Percentiles rank a stretch among this genome's conserved stretches.
phyloP scores from a whole-genome alignment of 768 basidiomycete species.

The Cystobasidiopsis lactophilus region DNA sequence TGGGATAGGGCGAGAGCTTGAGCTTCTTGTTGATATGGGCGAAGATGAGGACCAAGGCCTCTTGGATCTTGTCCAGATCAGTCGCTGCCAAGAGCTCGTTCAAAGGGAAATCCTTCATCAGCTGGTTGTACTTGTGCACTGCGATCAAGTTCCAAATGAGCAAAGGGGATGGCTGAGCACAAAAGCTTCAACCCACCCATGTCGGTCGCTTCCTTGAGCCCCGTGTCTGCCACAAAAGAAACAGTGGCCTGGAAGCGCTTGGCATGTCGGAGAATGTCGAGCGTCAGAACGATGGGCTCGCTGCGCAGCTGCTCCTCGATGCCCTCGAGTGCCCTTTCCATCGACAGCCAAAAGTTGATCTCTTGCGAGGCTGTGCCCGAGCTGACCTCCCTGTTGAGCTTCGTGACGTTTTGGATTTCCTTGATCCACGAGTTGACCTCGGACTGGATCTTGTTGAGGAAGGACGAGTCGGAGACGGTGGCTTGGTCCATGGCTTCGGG shows the following conservation, averaged over 20 bases:
- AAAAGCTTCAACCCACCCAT: slow-evolving; percentile 19
- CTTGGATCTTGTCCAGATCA: slow-evolving; percentile 84
- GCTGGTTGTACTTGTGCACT: slow-evolving; percentile 94
- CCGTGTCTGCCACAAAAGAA: slow-evolving; percentile 93
- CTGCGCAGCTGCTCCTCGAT: slow-evolving; percentile 79
- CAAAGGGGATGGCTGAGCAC: no score
- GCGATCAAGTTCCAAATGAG: no score
- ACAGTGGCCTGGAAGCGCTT: slow-evolving; percentile 94
- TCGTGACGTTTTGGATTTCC: slow-evolving; percentile 87
- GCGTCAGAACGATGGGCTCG: slow-evolving; percentile 45
- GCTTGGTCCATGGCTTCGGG: slow-evolving; percentile 55
- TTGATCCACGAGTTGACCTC: slow-evolving; percentile 98
- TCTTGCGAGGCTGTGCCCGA: slow-evolving; percentile 95
- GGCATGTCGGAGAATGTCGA: slow-evolving; percentile 75
- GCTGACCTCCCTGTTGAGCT: slow-evolving; percentile 75
- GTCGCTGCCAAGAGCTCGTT: slow-evolving; percentile 92
- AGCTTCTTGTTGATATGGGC: slow-evolving; percentile 87
- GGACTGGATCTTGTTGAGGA: slow-evolving; percentile 76
- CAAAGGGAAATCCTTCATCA: slow-evolving; percentile 97
- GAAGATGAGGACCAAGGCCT: slow-evolving; percentile 67
- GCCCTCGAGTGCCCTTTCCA: slow-evolving; percentile 77
- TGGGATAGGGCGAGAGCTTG: slow-evolving; percentile 86
- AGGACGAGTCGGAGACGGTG: slow-evolving; percentile 57
- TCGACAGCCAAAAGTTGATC: slow-evolving; percentile 94
- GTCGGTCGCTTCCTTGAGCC: slow-evolving; percentile 80